phyloP scores from a whole-genome alignment of 2,329 filamentous ascomycete genomes.

The Aspergillus novofumigatus region DNA sequence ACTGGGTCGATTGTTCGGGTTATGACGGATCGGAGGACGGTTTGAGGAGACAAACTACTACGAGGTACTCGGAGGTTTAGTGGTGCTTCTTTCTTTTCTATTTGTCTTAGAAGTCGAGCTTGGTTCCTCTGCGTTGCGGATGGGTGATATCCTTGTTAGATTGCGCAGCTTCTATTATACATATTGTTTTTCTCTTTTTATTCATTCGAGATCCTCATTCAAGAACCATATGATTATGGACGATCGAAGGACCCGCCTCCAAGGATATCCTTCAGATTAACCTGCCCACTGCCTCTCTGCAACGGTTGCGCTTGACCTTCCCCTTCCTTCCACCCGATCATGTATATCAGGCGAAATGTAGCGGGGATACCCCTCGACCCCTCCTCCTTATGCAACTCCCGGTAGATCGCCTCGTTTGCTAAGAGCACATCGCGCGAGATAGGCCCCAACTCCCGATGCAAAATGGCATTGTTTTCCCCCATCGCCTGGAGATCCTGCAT shows the following conservation, averaged over 20 bases:
- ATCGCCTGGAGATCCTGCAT: conserved; percentile 95
- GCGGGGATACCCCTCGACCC: conserved; percentile 67
- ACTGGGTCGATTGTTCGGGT: conserved; percentile 87
- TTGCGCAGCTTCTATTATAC: conserved; percentile 15
- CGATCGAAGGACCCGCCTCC: conserved; percentile 42
- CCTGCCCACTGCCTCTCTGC: conserved; percentile 74
- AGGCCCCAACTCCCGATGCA: conserved; percentile 75
- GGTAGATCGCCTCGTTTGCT: conserved; percentile 84
- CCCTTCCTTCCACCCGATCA: conserved; percentile 97
- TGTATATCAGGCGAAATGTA: conserved; percentile 92
- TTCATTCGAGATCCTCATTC: neutral
- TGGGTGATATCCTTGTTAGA: conserved; percentile 11
- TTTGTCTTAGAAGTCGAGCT: neutral
- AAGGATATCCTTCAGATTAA: conserved; percentile 82
- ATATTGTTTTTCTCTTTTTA: neutral
- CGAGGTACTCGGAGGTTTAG: no score
- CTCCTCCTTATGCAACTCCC: conserved; percentile 76
- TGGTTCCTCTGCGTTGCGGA: neutral
- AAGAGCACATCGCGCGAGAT: conserved; percentile 79
- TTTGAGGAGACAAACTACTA: no score
- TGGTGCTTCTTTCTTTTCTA: conserved; percentile 1
- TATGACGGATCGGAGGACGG: conserved; percentile 94
- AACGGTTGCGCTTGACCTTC: conserved; percentile 74
- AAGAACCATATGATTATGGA: conserved; percentile 8
- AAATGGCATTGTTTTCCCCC: conserved; percentile 88